Conservation (phyloP, 257 asterid genomes). For the Lycium ferocissimum region DNA sequence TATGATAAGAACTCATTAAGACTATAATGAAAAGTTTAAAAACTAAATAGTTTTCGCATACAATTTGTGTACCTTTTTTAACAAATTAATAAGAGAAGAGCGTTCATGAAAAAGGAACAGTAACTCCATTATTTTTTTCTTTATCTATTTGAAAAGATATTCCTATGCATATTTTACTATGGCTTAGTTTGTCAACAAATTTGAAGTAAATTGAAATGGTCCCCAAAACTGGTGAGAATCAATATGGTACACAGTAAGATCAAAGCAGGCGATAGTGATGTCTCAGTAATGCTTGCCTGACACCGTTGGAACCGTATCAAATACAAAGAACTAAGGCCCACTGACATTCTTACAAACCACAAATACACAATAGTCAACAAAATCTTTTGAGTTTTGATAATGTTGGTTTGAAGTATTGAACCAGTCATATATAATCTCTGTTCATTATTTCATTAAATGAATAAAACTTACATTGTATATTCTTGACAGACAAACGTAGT, state of each 20-base stretch:
- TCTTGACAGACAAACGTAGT: background rate
- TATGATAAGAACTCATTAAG: background rate
- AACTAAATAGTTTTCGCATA: background rate
- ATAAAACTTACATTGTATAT: constrained; percentile 3
- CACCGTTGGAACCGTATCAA: constrained; percentile 9
- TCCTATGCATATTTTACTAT: constrained; percentile 11
- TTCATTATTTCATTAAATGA: background rate
- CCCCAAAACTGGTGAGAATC: background rate
- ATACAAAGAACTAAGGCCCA: constrained; percentile 12
- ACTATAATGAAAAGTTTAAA: background rate
- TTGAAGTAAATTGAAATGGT: background rate
- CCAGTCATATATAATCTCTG: background rate
- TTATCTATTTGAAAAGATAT: constrained; percentile 28
- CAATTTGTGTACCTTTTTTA: no score
- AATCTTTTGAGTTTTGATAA: constrained; percentile 5
- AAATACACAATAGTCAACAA: constrained; percentile 1
- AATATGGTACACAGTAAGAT: background rate
- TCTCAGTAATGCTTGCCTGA: background rate
- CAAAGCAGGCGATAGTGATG: constrained; percentile 19
- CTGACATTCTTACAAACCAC: background rate
- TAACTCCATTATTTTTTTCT: background rate
- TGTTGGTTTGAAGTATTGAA: background rate
- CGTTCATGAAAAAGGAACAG: background rate
- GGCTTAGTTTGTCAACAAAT: background rate
- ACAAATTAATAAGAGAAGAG: background rate